Evolutionary conservation across 495 filamentous ascomycete species (phyloP).

Genomic region (Tuber indicum): DNA sequence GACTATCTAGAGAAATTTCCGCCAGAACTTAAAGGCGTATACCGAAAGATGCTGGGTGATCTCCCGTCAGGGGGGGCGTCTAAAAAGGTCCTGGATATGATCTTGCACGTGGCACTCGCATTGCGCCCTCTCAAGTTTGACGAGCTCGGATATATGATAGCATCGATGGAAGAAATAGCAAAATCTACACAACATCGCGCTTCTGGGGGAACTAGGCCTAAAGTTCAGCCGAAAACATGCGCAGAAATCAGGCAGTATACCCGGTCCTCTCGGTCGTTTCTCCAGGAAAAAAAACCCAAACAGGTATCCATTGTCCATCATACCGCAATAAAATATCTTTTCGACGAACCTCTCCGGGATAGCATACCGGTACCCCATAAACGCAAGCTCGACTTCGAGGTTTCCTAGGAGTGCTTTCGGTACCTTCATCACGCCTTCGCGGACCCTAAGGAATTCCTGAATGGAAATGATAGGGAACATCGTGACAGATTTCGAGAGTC

Average conservation of each 20-base stretch:
- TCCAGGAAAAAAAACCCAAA: too few relatives aligned
- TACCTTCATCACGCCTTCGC: neutral
- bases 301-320: neutral
- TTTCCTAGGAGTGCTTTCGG: neutral
- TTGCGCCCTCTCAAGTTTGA: neutral
- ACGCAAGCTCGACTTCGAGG: neutral
- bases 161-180: neutral
- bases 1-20: neutral
- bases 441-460: too few relatives aligned
- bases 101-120: neutral
- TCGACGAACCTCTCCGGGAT: neutral
- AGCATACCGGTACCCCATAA: neutral
- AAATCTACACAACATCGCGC: too few relatives aligned
- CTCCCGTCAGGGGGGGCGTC: neutral
- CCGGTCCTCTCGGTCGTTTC: neutral
- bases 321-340: neutral
- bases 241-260: neutral
- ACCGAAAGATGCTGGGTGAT: neutral
- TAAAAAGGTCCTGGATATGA: neutral
- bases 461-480: too few relatives aligned
- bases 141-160: neutral
- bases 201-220: too few relatives aligned
- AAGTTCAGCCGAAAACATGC: neutral
- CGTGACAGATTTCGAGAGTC: too few relatives aligned
- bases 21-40: neutral